A percentile compares a stretch with the other conserved stretches of the same genome.
Evolutionary conservation across 371 early-diverging fungal genomes (phyloP).

Genomic region (Nematocida sp.): DNA sequence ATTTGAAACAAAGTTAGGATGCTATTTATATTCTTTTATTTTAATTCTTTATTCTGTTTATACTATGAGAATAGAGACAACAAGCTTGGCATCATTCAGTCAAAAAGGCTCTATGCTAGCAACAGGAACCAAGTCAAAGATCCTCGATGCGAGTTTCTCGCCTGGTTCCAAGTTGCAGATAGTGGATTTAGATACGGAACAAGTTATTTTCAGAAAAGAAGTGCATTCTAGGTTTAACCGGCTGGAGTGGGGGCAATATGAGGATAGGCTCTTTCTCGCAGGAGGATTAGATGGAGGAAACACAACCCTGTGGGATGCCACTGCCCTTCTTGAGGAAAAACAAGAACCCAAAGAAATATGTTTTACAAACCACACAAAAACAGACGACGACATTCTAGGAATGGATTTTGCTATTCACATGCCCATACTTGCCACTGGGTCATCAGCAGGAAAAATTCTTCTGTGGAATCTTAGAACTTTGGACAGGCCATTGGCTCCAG

Average conservation of each 20-base stretch:
- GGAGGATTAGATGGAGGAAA: conserved; percentile 63
- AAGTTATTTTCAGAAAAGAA: conserved; percentile 48
- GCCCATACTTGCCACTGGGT: conserved; percentile 63
- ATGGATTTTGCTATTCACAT: conserved; percentile 62
- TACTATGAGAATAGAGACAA: conserved; percentile 65
- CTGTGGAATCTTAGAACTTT: conserved; percentile 62
- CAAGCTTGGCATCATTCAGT: conserved; percentile 62
- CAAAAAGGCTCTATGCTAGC: conserved; percentile 58
- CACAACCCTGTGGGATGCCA: conserved; percentile 52
- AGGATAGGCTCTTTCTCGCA: conserved; percentile 51
- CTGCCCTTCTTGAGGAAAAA: conserved; percentile 28
- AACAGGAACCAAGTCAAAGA: conserved; percentile 66
- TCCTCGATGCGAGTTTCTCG: conserved; percentile 66
- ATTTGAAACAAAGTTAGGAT: too few species aligned
- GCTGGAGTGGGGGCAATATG: conserved; percentile 62
- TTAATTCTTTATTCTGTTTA: too few species aligned
- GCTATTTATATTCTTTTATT: too few species aligned
- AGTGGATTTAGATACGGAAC: conserved; percentile 51
- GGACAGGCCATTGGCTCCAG: conserved; percentile 64
- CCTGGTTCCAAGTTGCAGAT: conserved; percentile 60
- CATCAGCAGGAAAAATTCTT: conserved; percentile 60
- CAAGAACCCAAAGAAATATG: conserved; percentile 19
- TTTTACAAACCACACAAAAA: conserved; percentile 31
- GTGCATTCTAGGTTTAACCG: conserved; percentile 63
- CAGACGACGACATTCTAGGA: conserved; percentile 64